Base-by-base conservation (phyloP, 192 early-diverging fungal genomes). In the Coemansia sp. region DNA sequence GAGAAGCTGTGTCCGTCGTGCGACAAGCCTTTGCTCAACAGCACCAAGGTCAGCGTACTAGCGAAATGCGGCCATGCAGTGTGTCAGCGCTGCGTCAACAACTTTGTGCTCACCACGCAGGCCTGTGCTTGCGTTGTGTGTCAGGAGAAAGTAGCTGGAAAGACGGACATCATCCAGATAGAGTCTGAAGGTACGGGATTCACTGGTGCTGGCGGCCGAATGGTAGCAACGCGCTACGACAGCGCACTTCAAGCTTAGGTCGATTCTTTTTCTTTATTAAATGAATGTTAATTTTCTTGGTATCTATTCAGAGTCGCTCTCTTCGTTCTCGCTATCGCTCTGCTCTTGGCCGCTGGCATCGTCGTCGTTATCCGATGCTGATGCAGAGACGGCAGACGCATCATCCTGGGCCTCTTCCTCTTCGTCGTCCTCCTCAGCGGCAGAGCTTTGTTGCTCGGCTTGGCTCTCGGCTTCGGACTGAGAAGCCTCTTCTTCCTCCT, bases 1-100 rank as follows among this genome's bases (percentile, higher is more conserved):
- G 76, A 83, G 20, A 78, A 79, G 61, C 73, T 83, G 41, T 83
- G 81, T 40, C 76, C 76, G 16, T 69, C 73, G 7, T 84, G 82
- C 66, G 82, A 84, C 68, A 79, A 73, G 58, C 29, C 68, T 9
- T 36, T 84, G 44, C 43, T 53, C 16, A 84, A 77, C 61, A 77
- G 78, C 69, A 39, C 78, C 20, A 76, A 74, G 29, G 69, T 80
- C 67, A 74, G 80, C 44, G 71, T 80, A 15, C 62, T 84, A 2
- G 6, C 29, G 29, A 50, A 61, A 20, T 84, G 82, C 24, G 82
- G 82, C 16, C 82, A 84, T 52, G 78, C 74, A 2, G 49, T 80
- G 27, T 84, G 82, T 46, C 82, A 80, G 47, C 62, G 72, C 29
- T 84, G 82, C 39, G 69, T 76, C 27, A n/a, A 8, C 29, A 79